A percentile compares a stretch with the other conserved stretches of the same genome.
Conservation (phyloP, 306 rosid genomes). For the Rosa multiflora region DNA sequence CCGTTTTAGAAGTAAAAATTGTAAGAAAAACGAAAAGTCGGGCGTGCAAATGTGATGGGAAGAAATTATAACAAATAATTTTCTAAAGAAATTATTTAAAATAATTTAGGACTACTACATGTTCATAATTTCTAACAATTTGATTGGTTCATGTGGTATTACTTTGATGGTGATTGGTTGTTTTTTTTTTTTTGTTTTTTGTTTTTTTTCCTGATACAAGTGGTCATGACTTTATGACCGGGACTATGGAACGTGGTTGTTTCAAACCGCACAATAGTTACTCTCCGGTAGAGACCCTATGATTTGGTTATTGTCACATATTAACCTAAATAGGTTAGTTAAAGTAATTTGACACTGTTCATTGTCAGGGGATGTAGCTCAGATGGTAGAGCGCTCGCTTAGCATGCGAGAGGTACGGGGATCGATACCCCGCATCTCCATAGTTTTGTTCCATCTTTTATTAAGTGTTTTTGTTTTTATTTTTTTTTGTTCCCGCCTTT, state of each 20-base stretch:
- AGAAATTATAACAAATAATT: neutral
- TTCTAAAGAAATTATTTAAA: neutral
- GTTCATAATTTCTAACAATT: too few species aligned
- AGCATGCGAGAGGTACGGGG: conserved; percentile 87
- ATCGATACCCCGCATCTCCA: conserved; percentile 91
- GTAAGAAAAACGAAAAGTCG: neutral
- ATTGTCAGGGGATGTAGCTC: conserved; percentile 72
- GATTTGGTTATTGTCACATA: too few species aligned
- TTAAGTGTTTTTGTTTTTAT: too few species aligned
- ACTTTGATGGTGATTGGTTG: neutral
- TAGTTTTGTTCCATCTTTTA: too few species aligned
- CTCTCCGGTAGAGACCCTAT: too few species aligned
- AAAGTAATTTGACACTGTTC: neutral
- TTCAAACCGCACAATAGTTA: too few species aligned
- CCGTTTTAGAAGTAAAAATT: neutral
- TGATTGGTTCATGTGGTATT: too few species aligned
- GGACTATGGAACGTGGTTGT: too few species aligned
- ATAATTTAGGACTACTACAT: too few species aligned
- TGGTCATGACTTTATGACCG: too few species aligned
- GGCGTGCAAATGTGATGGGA: neutral
- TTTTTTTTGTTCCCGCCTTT: conserved; percentile 10
- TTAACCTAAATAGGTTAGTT: neutral
- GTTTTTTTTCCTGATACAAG: too few species aligned
- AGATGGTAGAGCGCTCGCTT: conserved; percentile 99
- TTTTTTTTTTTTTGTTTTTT: too few species aligned